These are phyloP conservation scores for Aspergillus haitiensis DNA, from an alignment of 495 filamentous ascomycete genomes.

Conservation along the genomic window DNA sequence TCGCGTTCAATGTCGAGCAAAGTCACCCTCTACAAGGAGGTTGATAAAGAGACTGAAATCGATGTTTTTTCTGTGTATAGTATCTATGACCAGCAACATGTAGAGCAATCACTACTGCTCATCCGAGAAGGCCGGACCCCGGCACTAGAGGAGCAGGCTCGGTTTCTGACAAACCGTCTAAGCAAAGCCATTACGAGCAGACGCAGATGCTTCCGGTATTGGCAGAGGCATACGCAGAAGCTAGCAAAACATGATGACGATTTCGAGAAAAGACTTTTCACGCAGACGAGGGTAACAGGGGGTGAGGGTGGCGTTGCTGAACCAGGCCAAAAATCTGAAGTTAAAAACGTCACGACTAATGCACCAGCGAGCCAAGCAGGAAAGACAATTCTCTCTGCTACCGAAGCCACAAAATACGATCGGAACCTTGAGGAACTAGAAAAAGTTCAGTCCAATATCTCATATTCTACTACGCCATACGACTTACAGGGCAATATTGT, in stretches of 20 bases:
- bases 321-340: background rate
- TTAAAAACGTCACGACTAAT: background rate
- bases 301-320: background rate
- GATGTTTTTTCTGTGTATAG: background rate
- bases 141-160: background rate
- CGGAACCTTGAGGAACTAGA: background rate
- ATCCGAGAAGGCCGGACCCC: background rate
- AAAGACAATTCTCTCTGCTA: background rate
- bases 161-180: background rate
- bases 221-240: background rate
- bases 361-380: background rate
- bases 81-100: background rate
- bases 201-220: background rate
- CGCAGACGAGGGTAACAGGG: background rate
- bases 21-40: background rate
- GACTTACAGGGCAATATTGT: background rate
- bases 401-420: background rate
- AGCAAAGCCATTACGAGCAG: slow-evolving; percentile 4
- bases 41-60: background rate
- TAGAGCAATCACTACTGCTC: background rate
- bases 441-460: background rate
- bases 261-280: background rate
- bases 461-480: background rate
- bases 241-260: background rate
- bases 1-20: background rate